phyloP scores from a whole-genome alignment of 495 filamentous ascomycete genomes.

The Jackrogersella multiformis region DNA sequence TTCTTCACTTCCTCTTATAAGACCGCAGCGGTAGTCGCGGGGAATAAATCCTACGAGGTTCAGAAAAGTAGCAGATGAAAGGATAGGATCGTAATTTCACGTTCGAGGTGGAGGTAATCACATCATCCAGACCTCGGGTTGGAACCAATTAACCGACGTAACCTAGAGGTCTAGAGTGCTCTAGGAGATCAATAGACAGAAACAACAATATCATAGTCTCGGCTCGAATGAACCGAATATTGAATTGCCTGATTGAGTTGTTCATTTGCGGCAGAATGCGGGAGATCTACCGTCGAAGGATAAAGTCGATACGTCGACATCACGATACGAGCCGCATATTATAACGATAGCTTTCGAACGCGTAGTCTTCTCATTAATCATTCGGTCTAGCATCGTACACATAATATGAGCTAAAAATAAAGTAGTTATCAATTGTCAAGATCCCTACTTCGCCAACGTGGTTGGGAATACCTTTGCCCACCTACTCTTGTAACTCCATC shows the following conservation, averaged over 20 bases:
- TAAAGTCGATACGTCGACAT: slow-evolving; percentile 18
- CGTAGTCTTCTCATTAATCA: not conserved
- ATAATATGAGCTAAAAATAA: not conserved
- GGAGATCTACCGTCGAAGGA: slow-evolving; percentile 46
- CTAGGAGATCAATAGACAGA: slow-evolving; percentile 17
- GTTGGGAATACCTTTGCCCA: slow-evolving; percentile 24
- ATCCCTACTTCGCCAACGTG: slow-evolving; percentile 13
- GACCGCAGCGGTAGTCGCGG: not conserved
- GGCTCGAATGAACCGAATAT: slow-evolving; percentile 24
- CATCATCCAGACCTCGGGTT: slow-evolving; percentile 9
- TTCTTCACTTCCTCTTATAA: not conserved
- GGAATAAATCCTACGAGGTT: not conserved
- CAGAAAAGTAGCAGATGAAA: not conserved
- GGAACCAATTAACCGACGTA: slow-evolving; percentile 31
- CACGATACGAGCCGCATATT: slow-evolving; percentile 12
- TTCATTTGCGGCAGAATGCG: slow-evolving; percentile 46
- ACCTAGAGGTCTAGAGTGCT: slow-evolving; percentile 6
- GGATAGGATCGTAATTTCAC: slow-evolving; percentile 1
- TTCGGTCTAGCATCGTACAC: not conserved
- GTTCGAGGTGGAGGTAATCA: slow-evolving; percentile 11
- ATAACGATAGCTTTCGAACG: not conserved
- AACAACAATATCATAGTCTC: slow-evolving; percentile 8
- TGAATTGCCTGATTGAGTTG: slow-evolving; percentile 34
- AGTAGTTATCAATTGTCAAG: slow-evolving; percentile 9
- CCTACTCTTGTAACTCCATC: slow-evolving; percentile 20